A percentile compares a stretch with the other conserved stretches of the same genome.
These are phyloP conservation scores for Fusarium vanettenii DNA, from an alignment of 2,329 filamentous ascomycete species.

Conservation along the genomic window DNA sequence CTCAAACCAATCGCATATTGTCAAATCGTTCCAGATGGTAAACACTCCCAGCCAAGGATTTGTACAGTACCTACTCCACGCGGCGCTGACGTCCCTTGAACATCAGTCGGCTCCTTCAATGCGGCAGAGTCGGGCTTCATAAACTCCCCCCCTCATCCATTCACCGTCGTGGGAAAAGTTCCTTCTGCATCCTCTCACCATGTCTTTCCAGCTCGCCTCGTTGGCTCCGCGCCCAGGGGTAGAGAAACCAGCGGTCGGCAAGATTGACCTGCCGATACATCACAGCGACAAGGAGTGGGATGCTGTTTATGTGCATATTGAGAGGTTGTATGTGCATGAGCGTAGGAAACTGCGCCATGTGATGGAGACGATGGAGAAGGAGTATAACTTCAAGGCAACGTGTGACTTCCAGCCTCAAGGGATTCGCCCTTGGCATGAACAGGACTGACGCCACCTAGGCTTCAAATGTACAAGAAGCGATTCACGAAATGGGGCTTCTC, in stretches of 20 bases:
- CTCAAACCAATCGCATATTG: neutral
- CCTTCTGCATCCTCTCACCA: neutral
- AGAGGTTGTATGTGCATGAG: slow-evolving; percentile 13
- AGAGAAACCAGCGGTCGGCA: neutral
- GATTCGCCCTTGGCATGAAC: neutral
- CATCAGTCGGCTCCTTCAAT: neutral
- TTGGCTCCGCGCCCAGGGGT: neutral
- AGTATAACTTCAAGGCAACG: slow-evolving; percentile 25
- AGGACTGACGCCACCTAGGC: neutral
- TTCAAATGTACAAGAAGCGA: slow-evolving; percentile 27
- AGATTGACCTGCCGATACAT: neutral
- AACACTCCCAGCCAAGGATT: neutral
- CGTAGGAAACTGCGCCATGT: slow-evolving; percentile 19
- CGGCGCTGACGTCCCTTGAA: neutral
- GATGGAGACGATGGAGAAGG: slow-evolving; percentile 21
- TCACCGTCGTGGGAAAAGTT: neutral
- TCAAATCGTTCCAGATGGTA: neutral
- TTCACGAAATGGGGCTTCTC: slow-evolving; percentile 27
- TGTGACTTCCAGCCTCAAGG: neutral
- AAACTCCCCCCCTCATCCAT: neutral
- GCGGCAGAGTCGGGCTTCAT: neutral
- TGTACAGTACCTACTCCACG: neutral
- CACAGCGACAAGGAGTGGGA: slow-evolving; percentile 20
- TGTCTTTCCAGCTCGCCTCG: neutral
- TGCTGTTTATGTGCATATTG: slow-evolving; percentile 3